A percentile compares a stretch with the other conserved stretches of the same genome.
Evolutionary conservation across 2,329 filamentous ascomycete species (phyloP).

Genomic region (Colletotrichum lupini): DNA sequence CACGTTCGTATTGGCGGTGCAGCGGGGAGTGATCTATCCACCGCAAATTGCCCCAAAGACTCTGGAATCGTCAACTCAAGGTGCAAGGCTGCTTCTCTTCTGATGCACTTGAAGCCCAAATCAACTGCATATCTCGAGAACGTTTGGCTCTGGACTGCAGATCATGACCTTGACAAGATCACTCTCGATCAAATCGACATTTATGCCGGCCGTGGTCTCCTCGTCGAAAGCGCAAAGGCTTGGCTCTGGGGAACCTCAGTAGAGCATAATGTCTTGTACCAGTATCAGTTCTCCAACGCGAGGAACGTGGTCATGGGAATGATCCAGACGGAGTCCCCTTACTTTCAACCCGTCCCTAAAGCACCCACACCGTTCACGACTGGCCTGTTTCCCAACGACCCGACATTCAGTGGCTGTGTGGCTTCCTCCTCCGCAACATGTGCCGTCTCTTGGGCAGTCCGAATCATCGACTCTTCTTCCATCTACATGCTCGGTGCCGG

Average conservation of each 20-base stretch:
- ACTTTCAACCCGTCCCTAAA: constrained; percentile 41
- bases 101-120: constrained; percentile 56
- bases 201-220: constrained; percentile 49
- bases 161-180: constrained; percentile 64
- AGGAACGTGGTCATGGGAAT: constrained; percentile 59
- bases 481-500: neutral
- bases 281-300: constrained; percentile 60
- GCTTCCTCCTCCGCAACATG: neutral
- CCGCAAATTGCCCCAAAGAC: no score
- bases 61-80: constrained; percentile 12
- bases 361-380: constrained; percentile 37
- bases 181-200: constrained; percentile 43
- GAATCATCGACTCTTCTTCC: neutral
- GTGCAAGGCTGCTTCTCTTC: constrained; percentile 56
- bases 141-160: constrained; percentile 74
- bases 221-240: constrained; percentile 40
- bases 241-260: constrained; percentile 39
- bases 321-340: constrained; percentile 53
- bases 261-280: constrained; percentile 52
- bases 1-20: no score
- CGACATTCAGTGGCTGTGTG: constrained; percentile 13
- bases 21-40: no score
- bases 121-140: constrained; percentile 62
- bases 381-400: constrained; percentile 25
- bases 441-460: neutral